phyloP scores from a whole-genome alignment of 2,329 filamentous ascomycete genomes.

The Cladosporium phlei region DNA sequence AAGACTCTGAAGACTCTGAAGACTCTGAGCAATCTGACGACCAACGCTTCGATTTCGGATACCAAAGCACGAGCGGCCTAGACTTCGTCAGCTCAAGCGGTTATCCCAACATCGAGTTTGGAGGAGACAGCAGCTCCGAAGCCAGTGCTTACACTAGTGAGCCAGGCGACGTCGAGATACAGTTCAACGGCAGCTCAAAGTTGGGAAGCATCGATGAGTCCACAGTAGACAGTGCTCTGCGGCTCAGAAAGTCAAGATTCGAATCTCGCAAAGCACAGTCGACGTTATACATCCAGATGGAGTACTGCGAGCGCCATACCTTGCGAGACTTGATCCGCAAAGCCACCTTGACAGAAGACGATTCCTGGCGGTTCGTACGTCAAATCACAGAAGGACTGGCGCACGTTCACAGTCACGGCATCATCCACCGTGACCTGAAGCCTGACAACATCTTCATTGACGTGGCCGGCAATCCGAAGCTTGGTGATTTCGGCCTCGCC shows the following conservation, averaged over 20 bases:
- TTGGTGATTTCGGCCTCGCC: constrained; percentile 92
- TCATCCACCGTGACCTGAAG: constrained; percentile 94
- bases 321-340: constrained; percentile 80
- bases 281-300: constrained; percentile 96
- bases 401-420: constrained; percentile 84
- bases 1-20: constrained; percentile 32
- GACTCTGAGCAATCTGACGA: constrained; percentile 44
- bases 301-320: constrained; percentile 92
- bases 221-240: constrained; percentile 6
- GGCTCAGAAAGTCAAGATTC: constrained; percentile 43
- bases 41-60: constrained; percentile 56
- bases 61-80: constrained; percentile 66
- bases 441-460: constrained; percentile 98
- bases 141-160: constrained; percentile 16
- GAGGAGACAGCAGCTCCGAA: constrained; percentile 48
- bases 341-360: constrained; percentile 64
- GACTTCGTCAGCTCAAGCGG: constrained; percentile 91
- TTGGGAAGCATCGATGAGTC: background rate
- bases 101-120: constrained; percentile 73
- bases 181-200: background rate
- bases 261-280: constrained; percentile 55
- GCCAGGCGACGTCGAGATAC: background rate
- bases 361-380: constrained; percentile 85
- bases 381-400: constrained; percentile 85
- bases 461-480: constrained; percentile 81